Evolutionary conservation across 2,329 filamentous ascomycete genomes (phyloP).

Genomic region (Domatiomyces catenatus): DNA sequence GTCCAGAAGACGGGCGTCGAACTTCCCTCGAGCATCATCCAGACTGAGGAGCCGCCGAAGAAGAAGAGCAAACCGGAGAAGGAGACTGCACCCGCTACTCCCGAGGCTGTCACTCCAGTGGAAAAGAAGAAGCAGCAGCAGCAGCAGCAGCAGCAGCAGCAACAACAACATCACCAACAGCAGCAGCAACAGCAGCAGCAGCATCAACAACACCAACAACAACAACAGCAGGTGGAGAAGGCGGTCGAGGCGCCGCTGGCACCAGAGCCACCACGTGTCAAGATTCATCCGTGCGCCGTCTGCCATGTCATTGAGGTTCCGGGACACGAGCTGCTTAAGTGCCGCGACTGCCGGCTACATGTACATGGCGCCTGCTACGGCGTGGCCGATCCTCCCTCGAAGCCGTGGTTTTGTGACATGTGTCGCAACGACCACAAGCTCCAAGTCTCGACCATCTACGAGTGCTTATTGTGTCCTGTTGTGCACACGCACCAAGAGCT

Average conservation of each 20-base stretch:
- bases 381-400: conserved; percentile 44
- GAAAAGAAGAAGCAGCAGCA: conserved; percentile 56
- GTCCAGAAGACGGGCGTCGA: conserved; percentile 29
- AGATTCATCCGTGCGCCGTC: conserved; percentile 67
- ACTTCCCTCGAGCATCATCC: conserved; percentile 21
- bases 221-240: conserved; percentile 45
- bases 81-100: conserved; percentile 32
- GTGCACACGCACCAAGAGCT: conserved; percentile 69
- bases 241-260: conserved; percentile 43
- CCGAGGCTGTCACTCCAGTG: conserved; percentile 26
- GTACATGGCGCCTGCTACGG: conserved; percentile 91
- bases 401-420: conserved; percentile 91
- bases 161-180: no score
- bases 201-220: no score
- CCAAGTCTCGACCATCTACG: conserved; percentile 82
- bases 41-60: conserved; percentile 37
- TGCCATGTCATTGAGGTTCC: conserved; percentile 60
- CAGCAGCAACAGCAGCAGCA: no score
- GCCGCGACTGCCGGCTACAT: conserved; percentile 74
- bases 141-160: no score
- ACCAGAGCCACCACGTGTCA: conserved; percentile 65
- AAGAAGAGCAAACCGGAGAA: conserved; percentile 44
- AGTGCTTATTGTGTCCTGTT: conserved; percentile 82
- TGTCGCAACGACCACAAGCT: conserved; percentile 88
- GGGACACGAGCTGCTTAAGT: conserved; percentile 59